These are phyloP conservation scores for Elaphomyces granulatus DNA, from an alignment of 495 filamentous ascomycete genomes.

Conservation along the genomic window DNA sequence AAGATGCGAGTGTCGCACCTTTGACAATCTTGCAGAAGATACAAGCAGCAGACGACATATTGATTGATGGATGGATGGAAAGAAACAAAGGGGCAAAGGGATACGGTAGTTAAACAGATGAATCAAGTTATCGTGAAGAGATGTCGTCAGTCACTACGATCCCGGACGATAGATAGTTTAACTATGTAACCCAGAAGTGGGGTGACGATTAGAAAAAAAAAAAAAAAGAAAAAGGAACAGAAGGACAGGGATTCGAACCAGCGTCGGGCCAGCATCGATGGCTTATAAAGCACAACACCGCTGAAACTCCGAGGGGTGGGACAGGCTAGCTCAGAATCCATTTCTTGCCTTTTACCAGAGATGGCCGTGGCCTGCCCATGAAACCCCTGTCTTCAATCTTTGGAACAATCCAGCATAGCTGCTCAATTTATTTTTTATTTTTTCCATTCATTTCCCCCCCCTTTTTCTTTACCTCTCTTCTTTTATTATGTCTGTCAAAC, in stretches of 20 bases:
- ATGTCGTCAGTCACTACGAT: too few species aligned
- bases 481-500: too few species aligned
- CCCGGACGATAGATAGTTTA: too few species aligned
- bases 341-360: slow-evolving; percentile 61
- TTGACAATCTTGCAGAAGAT: slow-evolving; percentile 99
- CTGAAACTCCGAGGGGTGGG: slow-evolving; percentile 31
- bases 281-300: background rate
- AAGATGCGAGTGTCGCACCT: slow-evolving; percentile 36
- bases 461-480: too few species aligned
- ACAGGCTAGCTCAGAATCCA: slow-evolving; percentile 44
- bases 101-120: slow-evolving; percentile 7
- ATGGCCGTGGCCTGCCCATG: slow-evolving; percentile 47
- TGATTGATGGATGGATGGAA: slow-evolving; percentile 2
- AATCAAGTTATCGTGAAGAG: too few species aligned
- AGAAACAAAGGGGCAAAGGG: slow-evolving; percentile 6
- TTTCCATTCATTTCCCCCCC: too few species aligned
- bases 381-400: slow-evolving; percentile 46
- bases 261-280: background rate
- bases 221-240: slow-evolving; percentile 2
- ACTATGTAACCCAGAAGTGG: too few species aligned
- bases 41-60: slow-evolving; percentile 47
- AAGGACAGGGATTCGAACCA: background rate
- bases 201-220: slow-evolving; percentile 1
- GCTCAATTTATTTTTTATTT: too few species aligned
- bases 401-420: too few species aligned